phyloP scores from a whole-genome alignment of 1,284 basidiomycete genomes.

The Wallemia ichthyophaga region DNA sequence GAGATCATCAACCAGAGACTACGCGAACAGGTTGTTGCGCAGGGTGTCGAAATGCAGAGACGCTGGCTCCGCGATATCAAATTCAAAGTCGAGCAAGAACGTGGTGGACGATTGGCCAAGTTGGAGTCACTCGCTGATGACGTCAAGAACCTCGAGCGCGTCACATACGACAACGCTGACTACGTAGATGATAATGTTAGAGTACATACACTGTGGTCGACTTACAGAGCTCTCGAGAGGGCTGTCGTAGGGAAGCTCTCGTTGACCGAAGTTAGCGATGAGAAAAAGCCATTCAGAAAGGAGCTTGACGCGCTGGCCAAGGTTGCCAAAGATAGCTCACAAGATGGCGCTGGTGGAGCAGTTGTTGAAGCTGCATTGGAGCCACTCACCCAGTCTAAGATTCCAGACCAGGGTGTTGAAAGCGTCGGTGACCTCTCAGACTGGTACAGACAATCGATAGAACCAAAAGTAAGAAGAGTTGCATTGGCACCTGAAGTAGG shows the following conservation, averaged over 20 bases:
- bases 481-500: constrained; percentile 59
- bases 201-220: constrained; percentile 28
- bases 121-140: constrained; percentile 73
- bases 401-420: constrained; percentile 60
- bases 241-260: constrained; percentile 25
- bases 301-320: constrained; percentile 57
- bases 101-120: constrained; percentile 76
- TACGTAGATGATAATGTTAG: constrained; percentile 71
- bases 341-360: constrained; percentile 8
- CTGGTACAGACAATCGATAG: constrained; percentile 65
- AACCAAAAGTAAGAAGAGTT: constrained; percentile 54
- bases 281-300: constrained; percentile 47
- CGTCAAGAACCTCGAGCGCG: constrained; percentile 63
- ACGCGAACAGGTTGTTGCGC: constrained; percentile 77
- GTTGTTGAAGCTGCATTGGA: constrained; percentile 37
- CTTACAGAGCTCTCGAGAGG: constrained; percentile 25
- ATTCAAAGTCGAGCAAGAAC: constrained; percentile 79
- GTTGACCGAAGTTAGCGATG: constrained; percentile 25
- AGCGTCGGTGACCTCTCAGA: constrained; percentile 58
- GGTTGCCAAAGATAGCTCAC: constrained; percentile 21
- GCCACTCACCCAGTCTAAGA: constrained; percentile 38
- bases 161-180: constrained; percentile 65
- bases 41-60: constrained; percentile 87
- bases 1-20: constrained; percentile 83
- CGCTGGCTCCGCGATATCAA: constrained; percentile 92